Evolutionary conservation across 208 protist genomes (phyloP).

Genomic region (Trypanosoma caninum): DNA sequence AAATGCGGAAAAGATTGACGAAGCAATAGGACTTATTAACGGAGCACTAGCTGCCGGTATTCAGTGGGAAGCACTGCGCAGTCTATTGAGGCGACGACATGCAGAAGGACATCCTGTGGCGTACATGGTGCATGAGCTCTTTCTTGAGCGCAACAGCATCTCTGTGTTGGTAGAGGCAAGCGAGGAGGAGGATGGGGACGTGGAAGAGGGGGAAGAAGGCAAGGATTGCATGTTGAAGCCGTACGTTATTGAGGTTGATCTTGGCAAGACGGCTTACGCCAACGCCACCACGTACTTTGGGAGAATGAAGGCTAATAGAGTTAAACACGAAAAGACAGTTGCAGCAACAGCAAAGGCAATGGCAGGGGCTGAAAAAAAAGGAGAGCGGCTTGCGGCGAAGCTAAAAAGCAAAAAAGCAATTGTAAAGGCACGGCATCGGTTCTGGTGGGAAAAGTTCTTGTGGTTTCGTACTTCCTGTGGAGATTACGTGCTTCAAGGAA

Average conservation of each 20-base stretch:
- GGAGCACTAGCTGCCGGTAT: slow-evolving; percentile 74
- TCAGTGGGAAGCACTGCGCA: slow-evolving; percentile 79
- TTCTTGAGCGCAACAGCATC: slow-evolving; percentile 87
- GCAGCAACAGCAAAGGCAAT: slow-evolving; percentile 77
- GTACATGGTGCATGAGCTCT: slow-evolving; percentile 90
- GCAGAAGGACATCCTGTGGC: slow-evolving; percentile 90
- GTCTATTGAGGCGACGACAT: slow-evolving; percentile 80
- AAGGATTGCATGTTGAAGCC: slow-evolving; percentile 54
- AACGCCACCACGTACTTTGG: slow-evolving; percentile 94
- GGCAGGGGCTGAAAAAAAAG: slow-evolving; percentile 78
- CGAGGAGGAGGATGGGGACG: slow-evolving; percentile 23
- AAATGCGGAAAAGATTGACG: slow-evolving; percentile 88
- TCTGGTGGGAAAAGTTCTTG: slow-evolving; percentile 98
- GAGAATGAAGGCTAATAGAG: slow-evolving; percentile 68
- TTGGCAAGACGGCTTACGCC: slow-evolving; percentile 90
- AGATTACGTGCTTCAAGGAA: slow-evolving; percentile 94
- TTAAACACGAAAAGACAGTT: slow-evolving; percentile 88
- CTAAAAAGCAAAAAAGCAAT: slow-evolving; percentile 76
- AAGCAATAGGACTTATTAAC: slow-evolving; percentile 87
- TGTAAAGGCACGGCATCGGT: slow-evolving; percentile 75
- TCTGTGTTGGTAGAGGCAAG: slow-evolving; percentile 56
- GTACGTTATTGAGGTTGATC: slow-evolving; percentile 87
- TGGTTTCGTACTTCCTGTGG: slow-evolving; percentile 97
- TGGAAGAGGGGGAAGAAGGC: slow-evolving; percentile 17
- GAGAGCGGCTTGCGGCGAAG: slow-evolving; percentile 50